Conservation (phyloP, 1,139 yeast genomes). For the Zygosaccharomyces pseudobailii region DNA sequence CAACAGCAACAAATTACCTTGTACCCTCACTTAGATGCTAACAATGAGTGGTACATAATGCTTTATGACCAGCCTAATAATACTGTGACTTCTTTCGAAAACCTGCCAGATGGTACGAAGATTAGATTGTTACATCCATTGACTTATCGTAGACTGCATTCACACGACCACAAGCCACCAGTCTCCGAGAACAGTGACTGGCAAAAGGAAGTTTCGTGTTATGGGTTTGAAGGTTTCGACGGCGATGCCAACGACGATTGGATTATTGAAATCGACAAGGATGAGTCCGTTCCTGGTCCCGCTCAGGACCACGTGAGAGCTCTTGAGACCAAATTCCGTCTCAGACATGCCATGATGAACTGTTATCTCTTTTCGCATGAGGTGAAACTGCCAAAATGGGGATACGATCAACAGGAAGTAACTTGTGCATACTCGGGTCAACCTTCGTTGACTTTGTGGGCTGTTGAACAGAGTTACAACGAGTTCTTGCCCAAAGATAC, state of each 20-base stretch:
- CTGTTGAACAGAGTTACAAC: constrained; percentile 72
- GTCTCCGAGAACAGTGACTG: constrained; percentile 81
- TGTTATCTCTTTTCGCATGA: constrained; percentile 84
- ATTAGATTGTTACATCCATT: constrained; percentile 69
- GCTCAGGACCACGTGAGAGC: constrained; percentile 69
- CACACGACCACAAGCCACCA: constrained; percentile 94
- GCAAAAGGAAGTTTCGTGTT: constrained; percentile 92
- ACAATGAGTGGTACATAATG: constrained; percentile 83
- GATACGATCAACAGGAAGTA: constrained; percentile 94
- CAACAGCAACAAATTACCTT: constrained; percentile 92
- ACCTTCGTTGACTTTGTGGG: constrained; percentile 75
- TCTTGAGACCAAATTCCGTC: constrained; percentile 75
- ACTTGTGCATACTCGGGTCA: constrained; percentile 84
- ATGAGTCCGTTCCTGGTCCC: constrained; percentile 49
- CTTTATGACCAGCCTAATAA: constrained; percentile 47
- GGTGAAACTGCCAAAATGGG: constrained; percentile 91
- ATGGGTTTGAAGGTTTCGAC: constrained; percentile 83
- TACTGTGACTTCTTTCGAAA: constrained; percentile 51
- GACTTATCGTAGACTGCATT: constrained; percentile 80
- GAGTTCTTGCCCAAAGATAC: constrained; percentile 42
- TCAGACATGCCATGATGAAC: constrained; percentile 87
- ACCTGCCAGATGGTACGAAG: constrained; percentile 70
- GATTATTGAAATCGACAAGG: constrained; percentile 75
- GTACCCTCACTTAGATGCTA: constrained; percentile 86
- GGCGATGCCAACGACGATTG: constrained; percentile 98